Percentiles rank a stretch among this genome's conserved stretches.
These are phyloP conservation scores for Gnomoniopsis sp. DNA, from an alignment of 2,329 filamentous ascomycete species.

Conservation along the genomic window DNA sequence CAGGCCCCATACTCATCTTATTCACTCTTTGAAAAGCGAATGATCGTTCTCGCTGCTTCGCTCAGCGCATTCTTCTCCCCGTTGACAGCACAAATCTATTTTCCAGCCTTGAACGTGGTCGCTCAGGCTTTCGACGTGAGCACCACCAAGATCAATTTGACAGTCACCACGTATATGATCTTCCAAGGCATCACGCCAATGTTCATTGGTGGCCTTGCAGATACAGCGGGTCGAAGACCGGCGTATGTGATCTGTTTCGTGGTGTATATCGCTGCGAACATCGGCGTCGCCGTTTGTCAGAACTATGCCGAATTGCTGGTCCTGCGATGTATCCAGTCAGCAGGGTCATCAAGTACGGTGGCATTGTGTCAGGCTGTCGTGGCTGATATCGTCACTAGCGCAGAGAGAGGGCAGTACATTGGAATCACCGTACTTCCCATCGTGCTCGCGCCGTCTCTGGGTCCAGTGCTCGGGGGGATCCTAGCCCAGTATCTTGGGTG, in stretches of 20 bases:
- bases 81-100: constrained; percentile 49
- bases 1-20: constrained; percentile 34
- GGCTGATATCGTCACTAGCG: constrained; percentile 59
- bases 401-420: constrained; percentile 59
- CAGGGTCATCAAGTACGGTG: constrained; percentile 57
- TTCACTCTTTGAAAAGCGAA: constrained; percentile 36
- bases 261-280: constrained; percentile 51
- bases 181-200: constrained; percentile 58
- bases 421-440: constrained; percentile 46
- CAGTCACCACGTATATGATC: constrained; percentile 55
- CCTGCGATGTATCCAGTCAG: constrained; percentile 54
- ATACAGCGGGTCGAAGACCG: constrained; percentile 50
- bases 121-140: constrained; percentile 44
- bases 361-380: constrained; percentile 57
- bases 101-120: constrained; percentile 48
- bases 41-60: constrained; percentile 37
- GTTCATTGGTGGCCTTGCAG: constrained; percentile 46
- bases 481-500: constrained; percentile 46
- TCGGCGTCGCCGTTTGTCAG: constrained; percentile 48
- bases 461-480: constrained; percentile 48
- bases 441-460: constrained; percentile 40
- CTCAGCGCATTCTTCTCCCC: constrained; percentile 42
- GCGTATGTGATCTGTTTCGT: constrained; percentile 51
- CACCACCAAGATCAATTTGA: constrained; percentile 43
- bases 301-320: constrained; percentile 49